phyloP scores from a whole-genome alignment of 1,139 yeast species.

The Debaryomyces robertsiae region DNA sequence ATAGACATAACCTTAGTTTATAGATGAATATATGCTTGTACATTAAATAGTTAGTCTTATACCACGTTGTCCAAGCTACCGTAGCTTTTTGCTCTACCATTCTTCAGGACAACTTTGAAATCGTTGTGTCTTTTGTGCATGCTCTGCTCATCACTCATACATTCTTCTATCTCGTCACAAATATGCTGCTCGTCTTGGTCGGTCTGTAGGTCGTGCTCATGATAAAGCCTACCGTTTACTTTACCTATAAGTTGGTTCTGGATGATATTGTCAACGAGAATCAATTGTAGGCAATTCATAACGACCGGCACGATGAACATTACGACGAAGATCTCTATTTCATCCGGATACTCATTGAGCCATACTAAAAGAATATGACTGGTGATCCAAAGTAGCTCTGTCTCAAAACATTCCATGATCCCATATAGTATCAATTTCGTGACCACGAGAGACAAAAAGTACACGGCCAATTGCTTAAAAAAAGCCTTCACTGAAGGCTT shows the following conservation, averaged over 20 bases:
- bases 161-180: constrained; percentile 11
- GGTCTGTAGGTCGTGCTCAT: constrained; percentile 13
- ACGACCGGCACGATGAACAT: constrained; percentile 78
- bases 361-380: constrained; percentile 59
- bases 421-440: constrained; percentile 58
- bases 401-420: constrained; percentile 42
- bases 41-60: not conserved
- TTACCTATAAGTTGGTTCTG: constrained; percentile 47
- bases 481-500: constrained; percentile 71
- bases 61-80: constrained; percentile 12
- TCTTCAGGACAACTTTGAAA: not conserved
- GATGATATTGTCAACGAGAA: constrained; percentile 84
- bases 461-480: constrained; percentile 71
- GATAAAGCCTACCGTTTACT: constrained; percentile 24
- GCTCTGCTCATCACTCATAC: not conserved
- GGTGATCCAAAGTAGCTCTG: constrained; percentile 48
- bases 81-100: constrained; percentile 8
- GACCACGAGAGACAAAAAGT: constrained; percentile 61
- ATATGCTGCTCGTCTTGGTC: constrained; percentile 11
- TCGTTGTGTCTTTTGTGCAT: constrained; percentile 1
- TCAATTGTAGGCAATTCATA: constrained; percentile 85
- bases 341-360: constrained; percentile 75
- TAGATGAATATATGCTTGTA: constrained; percentile 1
- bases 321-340: constrained; percentile 81
- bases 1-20: not conserved